Conservation (phyloP, 2,329 filamentous ascomycete species). For the Stachybotrys elegans region DNA sequence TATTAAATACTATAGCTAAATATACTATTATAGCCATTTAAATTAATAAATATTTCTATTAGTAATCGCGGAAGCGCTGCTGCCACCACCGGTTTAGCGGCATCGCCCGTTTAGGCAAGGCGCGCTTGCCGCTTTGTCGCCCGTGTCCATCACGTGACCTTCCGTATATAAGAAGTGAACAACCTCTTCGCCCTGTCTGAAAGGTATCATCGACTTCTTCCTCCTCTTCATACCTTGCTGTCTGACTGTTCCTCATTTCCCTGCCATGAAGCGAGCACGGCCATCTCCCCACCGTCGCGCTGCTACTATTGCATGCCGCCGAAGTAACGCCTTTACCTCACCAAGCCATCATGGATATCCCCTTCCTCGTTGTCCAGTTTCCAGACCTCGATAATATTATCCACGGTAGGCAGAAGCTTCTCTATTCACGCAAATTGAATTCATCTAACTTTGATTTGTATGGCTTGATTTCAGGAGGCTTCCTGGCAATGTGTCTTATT, state of each 20-base stretch:
- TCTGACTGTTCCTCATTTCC: not conserved
- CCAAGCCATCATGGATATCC: not conserved
- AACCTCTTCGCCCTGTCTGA: not conserved
- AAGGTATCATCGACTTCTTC: conserved; percentile 1
- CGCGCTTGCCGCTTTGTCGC: not conserved
- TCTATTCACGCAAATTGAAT: not conserved
- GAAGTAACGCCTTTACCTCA: not conserved
- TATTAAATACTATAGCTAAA: too few species aligned
- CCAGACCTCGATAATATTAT: not conserved
- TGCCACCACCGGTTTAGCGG: not conserved
- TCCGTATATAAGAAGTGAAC: not conserved
- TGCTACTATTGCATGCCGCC: not conserved
- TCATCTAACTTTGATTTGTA: not conserved
- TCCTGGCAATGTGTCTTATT: not conserved
- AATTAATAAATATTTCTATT: too few species aligned
- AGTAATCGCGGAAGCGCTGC: not conserved
- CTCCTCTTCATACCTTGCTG: not conserved
- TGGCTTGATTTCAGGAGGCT: not conserved
- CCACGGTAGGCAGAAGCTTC: not conserved
- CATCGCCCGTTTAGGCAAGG: not conserved
- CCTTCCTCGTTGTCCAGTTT: not conserved
- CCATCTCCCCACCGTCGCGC: not conserved
- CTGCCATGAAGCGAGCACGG: not conserved
- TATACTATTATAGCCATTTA: too few species aligned
- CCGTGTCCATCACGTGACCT: not conserved